Base-by-base conservation (phyloP, 345 rosid genomes). In the Sonneratia caseolaris region DNA sequence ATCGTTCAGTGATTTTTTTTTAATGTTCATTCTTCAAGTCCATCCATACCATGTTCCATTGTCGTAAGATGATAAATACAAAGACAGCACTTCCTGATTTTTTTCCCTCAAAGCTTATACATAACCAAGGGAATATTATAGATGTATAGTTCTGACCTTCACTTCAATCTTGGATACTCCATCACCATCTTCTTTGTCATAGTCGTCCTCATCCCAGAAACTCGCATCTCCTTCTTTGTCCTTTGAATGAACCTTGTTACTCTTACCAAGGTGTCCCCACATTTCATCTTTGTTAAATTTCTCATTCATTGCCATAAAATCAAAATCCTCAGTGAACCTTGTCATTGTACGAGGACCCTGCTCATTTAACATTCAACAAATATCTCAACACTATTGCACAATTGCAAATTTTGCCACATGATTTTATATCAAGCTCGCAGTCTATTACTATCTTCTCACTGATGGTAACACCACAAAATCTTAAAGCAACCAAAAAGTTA, bases 201-300 rank as follows among this genome's bases (percentile, higher is more conserved):
- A 83, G 75, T 84, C 86, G 74, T 88, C 91, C 74, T 84, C 96
- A 71, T 83, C 86, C 68, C 71, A 79, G 67, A 67, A 73, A 61
- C 61, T 57, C 21, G 80, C 82, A 80, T 83, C 87, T n/a, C 78
- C 77, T 73, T 71, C 88, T 76, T 71, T 69, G 69, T 79, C 82
- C 73, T 72, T 82, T 70, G 71, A 49, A 70, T 80, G 66, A 68
- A 78, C 72, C 77, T 82, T 85, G 74, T 76, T 80, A 73, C 77
- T 85, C 84, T 90, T 92, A 64, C 98, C 98, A 53, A 92, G 94
- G 79, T 92, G 86, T 71, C 96, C 98, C 98, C 98, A 92, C 13
- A 92, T 94, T 81, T 92, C 96, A 80, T 92, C 92, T 85, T 92
- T 92, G 45, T 92, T 92, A 79, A 92, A 92, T 82, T 87, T 92